Percentiles rank a stretch among this genome's conserved stretches.
These are phyloP conservation scores for Senecio squalidus DNA, from an alignment of 140 eudicot species.

Conservation along the genomic window DNA sequence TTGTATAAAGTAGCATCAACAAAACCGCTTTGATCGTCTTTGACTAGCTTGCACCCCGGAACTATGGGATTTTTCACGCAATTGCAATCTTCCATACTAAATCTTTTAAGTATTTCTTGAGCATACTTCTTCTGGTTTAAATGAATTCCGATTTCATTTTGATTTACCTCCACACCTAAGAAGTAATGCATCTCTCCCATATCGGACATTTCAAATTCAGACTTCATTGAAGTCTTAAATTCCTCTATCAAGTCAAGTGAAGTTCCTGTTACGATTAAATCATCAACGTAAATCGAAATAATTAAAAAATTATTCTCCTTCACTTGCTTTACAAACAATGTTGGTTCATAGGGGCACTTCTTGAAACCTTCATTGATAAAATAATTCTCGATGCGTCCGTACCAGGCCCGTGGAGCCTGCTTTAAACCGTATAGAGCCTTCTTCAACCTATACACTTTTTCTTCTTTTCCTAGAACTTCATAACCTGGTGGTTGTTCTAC, in stretches of 20 bases:
- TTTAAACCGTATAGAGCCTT: no score
- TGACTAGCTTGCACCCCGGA: not conserved
- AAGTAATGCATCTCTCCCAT: not conserved
- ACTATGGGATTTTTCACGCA: not conserved
- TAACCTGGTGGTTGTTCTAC: not conserved
- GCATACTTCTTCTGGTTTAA: no score
- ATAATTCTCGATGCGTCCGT: not conserved
- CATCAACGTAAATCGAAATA: not conserved
- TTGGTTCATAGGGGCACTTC: not conserved
- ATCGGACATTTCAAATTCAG: not conserved
- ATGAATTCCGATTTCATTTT: not conserved
- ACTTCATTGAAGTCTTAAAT: not conserved
- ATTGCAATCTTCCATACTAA: no score
- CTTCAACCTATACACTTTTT: not conserved
- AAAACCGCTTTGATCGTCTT: not conserved
- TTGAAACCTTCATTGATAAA: not conserved
- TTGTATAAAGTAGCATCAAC: not conserved
- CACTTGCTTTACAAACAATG: not conserved
- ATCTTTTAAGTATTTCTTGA: no score
- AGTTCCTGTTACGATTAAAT: not conserved
- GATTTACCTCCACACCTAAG: no score
- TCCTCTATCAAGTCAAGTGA: not conserved
- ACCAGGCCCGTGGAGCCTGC: slow-evolving; percentile 3
- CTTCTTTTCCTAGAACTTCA: not conserved
- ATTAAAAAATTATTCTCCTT: not conserved